Evolutionary conservation across 805 yeast genomes (phyloP).

Genomic region (Saccharomycopsis sp.): DNA sequence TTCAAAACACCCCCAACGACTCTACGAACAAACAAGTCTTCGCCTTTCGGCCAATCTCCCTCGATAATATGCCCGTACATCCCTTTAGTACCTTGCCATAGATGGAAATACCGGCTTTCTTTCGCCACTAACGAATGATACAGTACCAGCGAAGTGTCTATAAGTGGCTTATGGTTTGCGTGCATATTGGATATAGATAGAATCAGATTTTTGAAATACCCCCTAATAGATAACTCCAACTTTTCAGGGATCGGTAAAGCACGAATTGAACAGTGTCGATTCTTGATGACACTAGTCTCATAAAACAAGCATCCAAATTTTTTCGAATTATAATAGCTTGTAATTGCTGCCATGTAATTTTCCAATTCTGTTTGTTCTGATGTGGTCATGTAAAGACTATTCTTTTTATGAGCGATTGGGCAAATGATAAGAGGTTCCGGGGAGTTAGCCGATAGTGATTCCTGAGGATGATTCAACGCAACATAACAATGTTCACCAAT

Average conservation of each 20-base stretch:
- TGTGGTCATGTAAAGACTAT: slow-evolving; percentile 35
- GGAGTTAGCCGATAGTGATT: neutral
- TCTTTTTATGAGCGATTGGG: slow-evolving; percentile 35
- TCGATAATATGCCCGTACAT: slow-evolving; percentile 48
- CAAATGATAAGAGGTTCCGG: slow-evolving; percentile 30
- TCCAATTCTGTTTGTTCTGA: slow-evolving; percentile 38
- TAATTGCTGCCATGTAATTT: slow-evolving; percentile 36
- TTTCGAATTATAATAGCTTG: slow-evolving; percentile 33
- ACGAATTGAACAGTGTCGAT: slow-evolving; percentile 35
- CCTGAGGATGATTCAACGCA: slow-evolving; percentile 22
- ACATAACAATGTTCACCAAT: slow-evolving; percentile 33
- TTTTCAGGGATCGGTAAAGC: slow-evolving; percentile 38
- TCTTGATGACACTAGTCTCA: slow-evolving; percentile 30
- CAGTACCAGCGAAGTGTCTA: slow-evolving; percentile 37
- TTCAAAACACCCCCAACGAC: slow-evolving; percentile 41
- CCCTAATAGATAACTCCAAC: slow-evolving; percentile 29
- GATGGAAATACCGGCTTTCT: slow-evolving; percentile 45
- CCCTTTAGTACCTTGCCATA: slow-evolving; percentile 41
- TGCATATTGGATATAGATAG: slow-evolving; percentile 29
- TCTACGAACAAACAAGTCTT: slow-evolving; percentile 39
- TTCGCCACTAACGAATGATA: slow-evolving; percentile 35
- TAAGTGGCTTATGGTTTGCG: slow-evolving; percentile 31
- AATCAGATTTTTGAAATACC: slow-evolving; percentile 38
- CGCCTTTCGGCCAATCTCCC: slow-evolving; percentile 38
- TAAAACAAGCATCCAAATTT: slow-evolving; percentile 37